Percentiles rank a stretch among this genome's conserved stretches.
Evolutionary conservation across 2,329 filamentous ascomycete genomes (phyloP).

Genomic region (Aspergillus jensenii): DNA sequence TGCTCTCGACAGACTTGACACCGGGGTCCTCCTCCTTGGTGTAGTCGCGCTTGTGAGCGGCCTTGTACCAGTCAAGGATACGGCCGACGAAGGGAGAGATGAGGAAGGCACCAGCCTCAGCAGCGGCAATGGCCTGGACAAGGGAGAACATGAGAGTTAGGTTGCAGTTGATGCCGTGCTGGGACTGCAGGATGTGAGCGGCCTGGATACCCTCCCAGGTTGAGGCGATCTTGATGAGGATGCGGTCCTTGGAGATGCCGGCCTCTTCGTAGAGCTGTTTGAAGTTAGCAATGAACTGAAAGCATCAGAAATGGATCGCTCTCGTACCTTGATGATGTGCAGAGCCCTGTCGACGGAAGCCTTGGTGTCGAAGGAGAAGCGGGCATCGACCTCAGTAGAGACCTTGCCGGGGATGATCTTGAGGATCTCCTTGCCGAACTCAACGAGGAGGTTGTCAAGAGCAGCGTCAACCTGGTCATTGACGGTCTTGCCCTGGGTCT

Average conservation of each 20-base stretch:
- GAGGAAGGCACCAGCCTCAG: conserved; percentile 92
- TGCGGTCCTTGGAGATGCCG: conserved; percentile 87
- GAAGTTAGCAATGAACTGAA: neutral
- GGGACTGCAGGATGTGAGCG: conserved; percentile 90
- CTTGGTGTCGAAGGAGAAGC: conserved; percentile 93
- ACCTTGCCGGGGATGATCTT: conserved; percentile 97
- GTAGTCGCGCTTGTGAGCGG: conserved; percentile 90
- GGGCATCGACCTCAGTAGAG: conserved; percentile 96
- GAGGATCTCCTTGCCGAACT: conserved; percentile 98
- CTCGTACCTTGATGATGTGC: conserved; percentile 82
- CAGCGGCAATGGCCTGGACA: conserved; percentile 90
- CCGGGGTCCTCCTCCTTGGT: conserved; percentile 86
- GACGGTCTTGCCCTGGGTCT: conserved; percentile 65
- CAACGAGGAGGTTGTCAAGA: conserved; percentile 90
- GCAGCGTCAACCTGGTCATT: conserved; percentile 86
- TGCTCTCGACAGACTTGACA: conserved; percentile 87
- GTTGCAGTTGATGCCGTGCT: conserved; percentile 98
- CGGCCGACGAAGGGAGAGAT: conserved; percentile 99
- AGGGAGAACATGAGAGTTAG: conserved; percentile 98
- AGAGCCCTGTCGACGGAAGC: conserved; percentile 92
- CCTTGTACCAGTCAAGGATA: conserved; percentile 99
- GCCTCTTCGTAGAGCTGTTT: conserved; percentile 85
- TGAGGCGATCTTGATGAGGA: conserved; percentile 98
- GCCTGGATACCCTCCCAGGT: conserved; percentile 99
- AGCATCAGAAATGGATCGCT: neutral